A percentile compares a stretch with the other conserved stretches of the same genome.
Evolutionary conservation across 2,329 filamentous ascomycete genomes (phyloP).

Genomic region (Ceratocystis cacaofunesta): DNA sequence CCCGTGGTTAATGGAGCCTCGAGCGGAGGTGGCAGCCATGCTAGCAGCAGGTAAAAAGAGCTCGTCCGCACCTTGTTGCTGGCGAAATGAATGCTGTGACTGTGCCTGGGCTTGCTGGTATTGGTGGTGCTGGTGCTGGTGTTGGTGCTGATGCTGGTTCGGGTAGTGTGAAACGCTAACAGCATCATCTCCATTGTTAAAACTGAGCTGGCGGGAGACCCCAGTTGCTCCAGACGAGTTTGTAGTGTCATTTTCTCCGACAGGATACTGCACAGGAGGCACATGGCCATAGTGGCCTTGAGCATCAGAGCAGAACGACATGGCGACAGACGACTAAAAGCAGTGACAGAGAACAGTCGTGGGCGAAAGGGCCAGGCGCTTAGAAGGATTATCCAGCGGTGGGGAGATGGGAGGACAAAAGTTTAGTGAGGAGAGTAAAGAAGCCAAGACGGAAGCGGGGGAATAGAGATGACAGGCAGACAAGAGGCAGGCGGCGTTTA

Average conservation of each 20-base stretch:
- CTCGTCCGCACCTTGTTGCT: slow-evolving; percentile 8
- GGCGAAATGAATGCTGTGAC: slow-evolving; percentile 17
- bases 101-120: slow-evolving; percentile 29
- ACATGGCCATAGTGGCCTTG: slow-evolving; percentile 52
- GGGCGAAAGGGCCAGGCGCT: neutral
- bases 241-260: slow-evolving; percentile 27
- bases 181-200: slow-evolving; percentile 61
- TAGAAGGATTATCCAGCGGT: no score
- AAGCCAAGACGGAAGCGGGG: slow-evolving; percentile 3
- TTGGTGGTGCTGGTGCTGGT: neutral
- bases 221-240: slow-evolving; percentile 13
- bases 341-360: neutral
- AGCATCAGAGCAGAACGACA: slow-evolving; percentile 50
- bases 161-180: slow-evolving; percentile 23
- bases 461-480: neutral
- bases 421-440: neutral
- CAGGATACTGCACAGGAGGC: slow-evolving; percentile 49
- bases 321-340: slow-evolving; percentile 22
- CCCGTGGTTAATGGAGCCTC: slow-evolving; percentile 19
- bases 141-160: neutral
- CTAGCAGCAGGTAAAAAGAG: slow-evolving; percentile 15
- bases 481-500: neutral
- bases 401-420: neutral
- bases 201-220: slow-evolving; percentile 48
- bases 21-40: slow-evolving; percentile 14